Conservation (phyloP, 176 grass and related monocot species). For the Lolium multiflorum region DNA sequence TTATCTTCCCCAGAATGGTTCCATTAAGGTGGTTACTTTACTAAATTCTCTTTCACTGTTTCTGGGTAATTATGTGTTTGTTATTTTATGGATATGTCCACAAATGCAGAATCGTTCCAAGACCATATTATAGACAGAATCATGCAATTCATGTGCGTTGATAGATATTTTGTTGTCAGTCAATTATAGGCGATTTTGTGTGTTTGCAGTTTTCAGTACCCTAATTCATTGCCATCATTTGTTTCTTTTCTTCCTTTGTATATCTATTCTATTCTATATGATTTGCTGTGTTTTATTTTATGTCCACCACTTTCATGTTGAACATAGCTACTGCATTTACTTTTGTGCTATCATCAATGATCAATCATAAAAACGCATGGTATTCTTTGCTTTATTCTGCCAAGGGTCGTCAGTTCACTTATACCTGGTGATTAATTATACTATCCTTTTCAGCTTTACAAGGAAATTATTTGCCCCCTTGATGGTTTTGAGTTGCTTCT, state of each 20-base stretch:
- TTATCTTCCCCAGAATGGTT: constrained; percentile 96
- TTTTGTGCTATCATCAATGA: not conserved
- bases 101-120: not conserved
- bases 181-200: not conserved
- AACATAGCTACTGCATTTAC: not conserved
- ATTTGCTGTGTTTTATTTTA: not conserved
- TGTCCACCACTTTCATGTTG: constrained; percentile 21
- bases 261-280: not conserved
- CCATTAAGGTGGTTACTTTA: constrained; percentile 74
- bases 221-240: not conserved
- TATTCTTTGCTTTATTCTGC: not conserved
- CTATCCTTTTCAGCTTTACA: constrained; percentile 83
- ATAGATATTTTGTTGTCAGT: constrained; percentile 23
- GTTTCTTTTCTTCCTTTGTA: not conserved
- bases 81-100: constrained; percentile 28
- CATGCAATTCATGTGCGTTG: not conserved
- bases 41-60: constrained; percentile 20
- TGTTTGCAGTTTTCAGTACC: not conserved
- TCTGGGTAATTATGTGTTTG: not conserved
- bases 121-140: not conserved
- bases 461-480: constrained; percentile 89
- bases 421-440: constrained; percentile 30
- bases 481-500: constrained; percentile 94
- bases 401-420: constrained; percentile 1
- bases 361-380: not conserved